Evolutionary conservation across 345 rosid genomes (phyloP), one percentile per base, ranked within the genome.

Genomic region (Limnanthes douglasii): DNA sequence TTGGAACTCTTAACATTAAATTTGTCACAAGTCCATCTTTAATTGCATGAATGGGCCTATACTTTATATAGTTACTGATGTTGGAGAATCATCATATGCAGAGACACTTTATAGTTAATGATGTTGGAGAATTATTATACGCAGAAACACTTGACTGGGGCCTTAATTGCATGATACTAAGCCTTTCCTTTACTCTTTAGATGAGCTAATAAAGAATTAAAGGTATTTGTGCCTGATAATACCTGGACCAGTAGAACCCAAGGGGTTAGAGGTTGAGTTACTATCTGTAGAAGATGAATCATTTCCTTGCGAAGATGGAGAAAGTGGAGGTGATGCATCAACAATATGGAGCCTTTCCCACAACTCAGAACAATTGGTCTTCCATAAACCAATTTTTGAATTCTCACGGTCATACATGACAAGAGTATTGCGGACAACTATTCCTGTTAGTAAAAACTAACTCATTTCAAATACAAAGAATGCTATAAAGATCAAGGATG

Each of bases 301-400:
- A 28, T 60, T 48, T 34, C 40, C 40, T 16, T 40, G 29, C 9
- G 67, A 31, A 52, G 75, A 44, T 38, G 70, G 50, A 36, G 68
- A 60, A 24, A 45, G 31, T 28, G 66, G 61, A 10, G 81, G 51
- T 12, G 62, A 54, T 45, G 62, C 62, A 60, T 53, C 58, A 50
- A 56, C 53, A 17, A 59, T 22, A 27, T 72, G 70, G 50, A 84
- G 73, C 60, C 75, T 79, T 64, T 72, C 75, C 65, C 86, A 80
- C 46, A 90, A 51, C 61, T 77, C 78, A 1, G 95, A 83, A 55
- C 98, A 90, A 49, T 90, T 84, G 12, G 98, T 90, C 71, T 86
- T 90, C 98, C 95, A 79, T 43, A 90, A 90, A 18, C 98, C 98
- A 38, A 84, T 65, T 53, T 65, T 77, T 17, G 77, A 66, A 57